Evolutionary conservation across 345 rosid genomes (phyloP).

Genomic region (Melastoma malabathricum): DNA sequence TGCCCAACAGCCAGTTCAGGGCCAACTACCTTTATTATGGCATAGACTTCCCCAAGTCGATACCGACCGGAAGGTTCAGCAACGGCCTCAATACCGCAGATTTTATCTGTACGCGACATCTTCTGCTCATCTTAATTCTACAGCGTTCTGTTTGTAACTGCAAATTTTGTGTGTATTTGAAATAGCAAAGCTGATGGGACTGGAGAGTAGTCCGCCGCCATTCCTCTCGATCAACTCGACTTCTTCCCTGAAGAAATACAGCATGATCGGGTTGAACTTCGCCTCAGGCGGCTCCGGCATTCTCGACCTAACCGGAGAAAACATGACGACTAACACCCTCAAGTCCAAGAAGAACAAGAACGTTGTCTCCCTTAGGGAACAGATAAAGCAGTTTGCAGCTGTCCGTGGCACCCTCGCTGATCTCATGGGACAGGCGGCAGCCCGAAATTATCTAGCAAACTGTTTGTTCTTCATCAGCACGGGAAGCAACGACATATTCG

Average conservation of each 20-base stretch:
- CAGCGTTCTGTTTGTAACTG: not conserved
- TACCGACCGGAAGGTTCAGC: conserved; percentile 50
- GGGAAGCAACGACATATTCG: conserved; percentile 38
- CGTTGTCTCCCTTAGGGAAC: conserved; percentile 23
- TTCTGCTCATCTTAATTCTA: not conserved
- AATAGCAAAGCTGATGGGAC: conserved; percentile 29
- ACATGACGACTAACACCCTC: not conserved
- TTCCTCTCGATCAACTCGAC: conserved; percentile 19
- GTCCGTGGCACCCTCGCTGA: conserved; percentile 11
- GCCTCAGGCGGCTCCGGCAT: conserved; percentile 50
- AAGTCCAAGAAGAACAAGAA: conserved; percentile 4
- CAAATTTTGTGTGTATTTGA: not conserved
- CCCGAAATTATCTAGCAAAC: conserved; percentile 16
- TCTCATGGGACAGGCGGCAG: conserved; percentile 10
- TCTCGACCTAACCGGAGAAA: conserved; percentile 21
- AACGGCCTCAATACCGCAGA: conserved; percentile 52
- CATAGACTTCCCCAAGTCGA: conserved; percentile 30
- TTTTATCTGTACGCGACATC: conserved; percentile 22
- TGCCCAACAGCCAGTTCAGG: conserved; percentile 18
- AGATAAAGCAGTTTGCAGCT: conserved; percentile 20
- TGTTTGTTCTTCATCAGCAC: conserved; percentile 41
- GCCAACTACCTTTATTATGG: conserved; percentile 35
- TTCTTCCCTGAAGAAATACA: conserved; percentile 9
- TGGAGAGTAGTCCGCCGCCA: conserved; percentile 34
- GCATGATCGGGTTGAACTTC: conserved; percentile 31